These are phyloP conservation scores for Gautieria morchelliformis DNA, from an alignment of 768 basidiomycete species.

Conservation along the genomic window DNA sequence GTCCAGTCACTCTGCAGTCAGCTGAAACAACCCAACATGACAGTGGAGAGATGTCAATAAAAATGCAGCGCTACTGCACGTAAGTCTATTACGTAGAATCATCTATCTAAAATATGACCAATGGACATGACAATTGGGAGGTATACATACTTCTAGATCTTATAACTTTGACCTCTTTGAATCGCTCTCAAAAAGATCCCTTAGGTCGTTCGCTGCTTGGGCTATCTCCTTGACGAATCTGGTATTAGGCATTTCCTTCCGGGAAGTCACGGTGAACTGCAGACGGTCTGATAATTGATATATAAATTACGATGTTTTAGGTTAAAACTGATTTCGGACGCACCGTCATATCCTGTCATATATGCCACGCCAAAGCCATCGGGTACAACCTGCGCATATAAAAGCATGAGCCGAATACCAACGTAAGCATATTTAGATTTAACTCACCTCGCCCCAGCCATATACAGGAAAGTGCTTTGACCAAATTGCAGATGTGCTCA, in stretches of 20 bases:
- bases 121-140: not conserved
- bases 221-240: constrained; percentile 63
- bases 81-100: too few relatives aligned
- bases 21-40: too few relatives aligned
- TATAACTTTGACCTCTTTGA: not conserved
- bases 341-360: constrained; percentile 81
- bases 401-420: not conserved
- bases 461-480: constrained; percentile 79
- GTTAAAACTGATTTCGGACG: constrained; percentile 13
- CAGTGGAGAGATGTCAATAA: too few relatives aligned
- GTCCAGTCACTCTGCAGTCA: too few relatives aligned
- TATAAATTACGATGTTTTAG: not conserved
- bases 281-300: constrained; percentile 47
- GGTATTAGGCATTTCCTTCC: constrained; percentile 73
- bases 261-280: constrained; percentile 82
- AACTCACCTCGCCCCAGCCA: constrained; percentile 81
- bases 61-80: too few relatives aligned
- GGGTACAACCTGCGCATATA: constrained; percentile 52
- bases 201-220: constrained; percentile 58
- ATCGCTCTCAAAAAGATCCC: constrained; percentile 36
- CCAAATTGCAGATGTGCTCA: constrained; percentile 85
- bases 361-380: constrained; percentile 94
- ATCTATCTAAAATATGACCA: not conserved
- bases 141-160: not conserved
- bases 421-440: not conserved